Evolutionary conservation across 495 filamentous ascomycete species (phyloP).

Genomic region (Lentithecium fluviatile): DNA sequence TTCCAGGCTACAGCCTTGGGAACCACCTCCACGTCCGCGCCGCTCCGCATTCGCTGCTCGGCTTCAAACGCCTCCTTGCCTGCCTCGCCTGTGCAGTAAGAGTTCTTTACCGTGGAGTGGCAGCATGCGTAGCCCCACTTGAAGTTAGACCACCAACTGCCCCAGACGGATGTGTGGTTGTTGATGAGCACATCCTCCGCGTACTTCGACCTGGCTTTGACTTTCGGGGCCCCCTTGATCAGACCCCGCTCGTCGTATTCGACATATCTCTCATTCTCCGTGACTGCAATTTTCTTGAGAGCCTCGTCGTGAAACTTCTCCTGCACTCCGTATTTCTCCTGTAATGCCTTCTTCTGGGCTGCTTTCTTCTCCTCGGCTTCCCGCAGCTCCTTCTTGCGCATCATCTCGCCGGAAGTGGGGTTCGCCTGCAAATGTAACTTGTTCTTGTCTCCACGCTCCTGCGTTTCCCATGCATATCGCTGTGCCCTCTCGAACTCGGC

Average conservation of each 20-base stretch:
- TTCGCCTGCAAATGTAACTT: slow-evolving; percentile 90
- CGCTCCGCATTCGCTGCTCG: slow-evolving; percentile 58
- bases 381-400: slow-evolving; percentile 72
- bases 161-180: slow-evolving; percentile 93
- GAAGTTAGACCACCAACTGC: slow-evolving; percentile 95
- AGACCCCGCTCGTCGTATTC: slow-evolving; percentile 90
- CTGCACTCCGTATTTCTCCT: slow-evolving; percentile 82
- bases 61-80: slow-evolving; percentile 73
- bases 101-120: slow-evolving; percentile 89
- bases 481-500: slow-evolving; percentile 91
- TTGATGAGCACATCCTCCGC: slow-evolving; percentile 81
- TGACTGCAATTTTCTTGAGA: slow-evolving; percentile 63
- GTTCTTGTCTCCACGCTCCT: slow-evolving; percentile 73
- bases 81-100: slow-evolving; percentile 91
- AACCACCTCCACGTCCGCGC: slow-evolving; percentile 41
- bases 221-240: slow-evolving; percentile 83
- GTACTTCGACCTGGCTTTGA: slow-evolving; percentile 80
- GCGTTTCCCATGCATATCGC: slow-evolving; percentile 90
- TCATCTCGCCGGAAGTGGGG: slow-evolving; percentile 84
- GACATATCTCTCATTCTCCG: slow-evolving; percentile 82
- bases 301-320: slow-evolving; percentile 62
- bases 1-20: slow-evolving; percentile 44
- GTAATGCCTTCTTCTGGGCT: slow-evolving; percentile 66
- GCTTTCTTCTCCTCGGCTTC: slow-evolving; percentile 67
- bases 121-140: slow-evolving; percentile 98